Percentiles rank a stretch among this genome's conserved stretches.
Conservation (phyloP, 257 asterid genomes). For the Lycium barbarum region DNA sequence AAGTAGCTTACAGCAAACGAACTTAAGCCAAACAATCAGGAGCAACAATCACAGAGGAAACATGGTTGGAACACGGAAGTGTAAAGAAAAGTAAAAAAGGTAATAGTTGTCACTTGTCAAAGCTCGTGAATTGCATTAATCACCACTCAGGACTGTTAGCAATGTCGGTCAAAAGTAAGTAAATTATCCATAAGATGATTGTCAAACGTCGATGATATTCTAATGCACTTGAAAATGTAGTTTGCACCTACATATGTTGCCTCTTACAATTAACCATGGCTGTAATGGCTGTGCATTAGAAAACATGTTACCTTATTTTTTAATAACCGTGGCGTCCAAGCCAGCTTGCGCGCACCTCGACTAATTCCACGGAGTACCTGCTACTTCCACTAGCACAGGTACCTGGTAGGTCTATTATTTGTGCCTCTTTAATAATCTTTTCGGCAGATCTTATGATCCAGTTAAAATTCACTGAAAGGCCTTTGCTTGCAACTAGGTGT, state of each 20-base stretch:
- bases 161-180: background rate
- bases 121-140: too few relatives aligned
- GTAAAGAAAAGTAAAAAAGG: background rate
- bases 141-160: background rate
- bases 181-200: background rate
- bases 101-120: too few relatives aligned
- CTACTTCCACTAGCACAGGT: too few relatives aligned
- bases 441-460: background rate
- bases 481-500: background rate
- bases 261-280: background rate
- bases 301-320: too few relatives aligned
- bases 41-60: background rate
- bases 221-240: background rate
- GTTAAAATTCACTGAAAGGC: background rate
- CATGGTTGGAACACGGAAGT: background rate
- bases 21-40: background rate
- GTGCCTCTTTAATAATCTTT: background rate
- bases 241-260: slow-evolving; percentile 3
- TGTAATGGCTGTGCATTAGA: background rate
- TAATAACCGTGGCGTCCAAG: too few relatives aligned
- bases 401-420: too few relatives aligned
- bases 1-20: background rate
- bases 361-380: too few relatives aligned
- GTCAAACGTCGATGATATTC: background rate
- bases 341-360: too few relatives aligned